Evolutionary conservation across 2,329 filamentous ascomycete genomes (phyloP), one percentile per base, ranked within the genome.

Genomic region (Cucurbitaria berberidis): DNA sequence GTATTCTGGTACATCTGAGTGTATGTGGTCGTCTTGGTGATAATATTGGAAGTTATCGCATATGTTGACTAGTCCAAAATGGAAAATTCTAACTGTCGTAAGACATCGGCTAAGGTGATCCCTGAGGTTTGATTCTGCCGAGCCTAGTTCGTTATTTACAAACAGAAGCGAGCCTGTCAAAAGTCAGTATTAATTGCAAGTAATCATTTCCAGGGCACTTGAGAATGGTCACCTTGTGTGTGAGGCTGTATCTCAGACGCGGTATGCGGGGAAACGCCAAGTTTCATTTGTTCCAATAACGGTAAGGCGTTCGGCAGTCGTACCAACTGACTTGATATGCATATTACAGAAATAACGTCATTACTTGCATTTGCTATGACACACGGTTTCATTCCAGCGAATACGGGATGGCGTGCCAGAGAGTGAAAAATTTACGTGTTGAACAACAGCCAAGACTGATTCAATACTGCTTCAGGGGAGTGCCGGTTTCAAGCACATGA

Each of bases 111-210:
- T 48, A 42, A 44, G 42, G 30, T 27, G 18, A 48, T 29, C 50
- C 50, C 43, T 57, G 51, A 22, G 3, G 13, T 21, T 48, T 45
- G 34, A 54, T 54, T 46, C 27, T 52, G 53, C 53, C 48, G 53
- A 32, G 30, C 27, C 22, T 32, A 47, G 46, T 32, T 5, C 24
- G 24, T 15, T 13, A 13, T 24, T 48, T 39, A 47, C 19, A 53
- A 38, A 34, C 21, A 22, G 21, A 30, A 39, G 47, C 29, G 35
- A 40, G 35, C 40, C 15, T 24, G 11, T 36, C 30, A 16, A 40
- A 48, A 9, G 45, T 40, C 22, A 48, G 41, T 18, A 39, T 53
- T 53, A n/a, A 51, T 51, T 47, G 34, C 22, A 15, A 15, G 7
- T 16, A 46, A 42, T 29, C 40, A 42, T 42, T 3, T 19, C 40